These are phyloP conservation scores for Saccharomyces mikatae DNA, from an alignment of 805 yeast genomes.

Conservation along the genomic window DNA sequence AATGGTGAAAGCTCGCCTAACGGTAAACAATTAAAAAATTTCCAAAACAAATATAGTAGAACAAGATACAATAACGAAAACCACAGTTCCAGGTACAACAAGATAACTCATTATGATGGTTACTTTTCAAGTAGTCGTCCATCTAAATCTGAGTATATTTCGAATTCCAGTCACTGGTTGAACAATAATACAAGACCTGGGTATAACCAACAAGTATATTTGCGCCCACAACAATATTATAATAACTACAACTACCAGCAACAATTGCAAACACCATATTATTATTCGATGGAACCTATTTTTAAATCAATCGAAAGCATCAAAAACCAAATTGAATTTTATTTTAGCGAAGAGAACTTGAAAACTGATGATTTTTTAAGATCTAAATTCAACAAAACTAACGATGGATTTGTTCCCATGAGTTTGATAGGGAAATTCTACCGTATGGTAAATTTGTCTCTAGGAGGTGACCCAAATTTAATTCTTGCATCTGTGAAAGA, in stretches of 20 bases:
- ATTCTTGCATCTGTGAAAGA: constrained; percentile 24
- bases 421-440: constrained; percentile 58
- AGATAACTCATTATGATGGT: neutral
- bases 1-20: neutral
- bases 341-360: constrained; percentile 73
- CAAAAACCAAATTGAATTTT: constrained; percentile 61
- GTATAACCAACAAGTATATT: constrained; percentile 1
- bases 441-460: constrained; percentile 56
- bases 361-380: constrained; percentile 63
- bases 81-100: neutral
- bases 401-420: constrained; percentile 65
- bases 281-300: constrained; percentile 3
- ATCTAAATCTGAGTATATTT: neutral
- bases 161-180: neutral
- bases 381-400: constrained; percentile 34
- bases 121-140: neutral
- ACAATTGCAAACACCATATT: constrained; percentile 1
- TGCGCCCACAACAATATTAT: constrained; percentile 2
- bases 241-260: neutral
- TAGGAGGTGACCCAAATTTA: constrained; percentile 44
- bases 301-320: constrained; percentile 1
- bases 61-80: neutral
- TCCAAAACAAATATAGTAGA: neutral
- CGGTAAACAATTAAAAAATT: neutral
- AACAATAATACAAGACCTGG: neutral